Evolutionary conservation across 139 green algal genomes (phyloP).

Genomic region (Coccomyxa sp.): DNA sequence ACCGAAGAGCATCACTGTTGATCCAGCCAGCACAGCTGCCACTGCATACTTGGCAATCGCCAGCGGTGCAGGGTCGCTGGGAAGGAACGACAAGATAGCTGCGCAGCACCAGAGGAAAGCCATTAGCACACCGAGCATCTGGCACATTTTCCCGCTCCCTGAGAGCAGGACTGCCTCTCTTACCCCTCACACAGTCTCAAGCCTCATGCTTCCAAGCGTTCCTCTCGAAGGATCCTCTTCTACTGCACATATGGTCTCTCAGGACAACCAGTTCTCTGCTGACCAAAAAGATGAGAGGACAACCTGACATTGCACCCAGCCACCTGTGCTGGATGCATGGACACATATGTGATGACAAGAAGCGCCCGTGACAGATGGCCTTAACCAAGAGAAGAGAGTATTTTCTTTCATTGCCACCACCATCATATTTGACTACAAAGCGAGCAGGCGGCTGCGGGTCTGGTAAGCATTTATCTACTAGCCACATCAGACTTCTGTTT

Average conservation of each 20-base stretch:
- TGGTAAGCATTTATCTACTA: background rate
- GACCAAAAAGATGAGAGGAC: too few species aligned
- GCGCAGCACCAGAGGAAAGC: background rate
- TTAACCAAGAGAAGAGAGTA: background rate
- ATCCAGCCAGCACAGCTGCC: constrained; percentile 5
- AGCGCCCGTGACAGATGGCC: background rate
- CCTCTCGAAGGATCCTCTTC: background rate
- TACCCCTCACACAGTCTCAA: too few species aligned
- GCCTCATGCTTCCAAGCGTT: background rate
- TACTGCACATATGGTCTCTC: background rate
- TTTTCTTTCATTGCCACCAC: background rate
- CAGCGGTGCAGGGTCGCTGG: constrained; percentile 33
- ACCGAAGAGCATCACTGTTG: constrained; percentile 20
- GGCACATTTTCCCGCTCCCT: background rate
- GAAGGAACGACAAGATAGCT: constrained; percentile 32
- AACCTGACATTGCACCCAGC: too few species aligned
- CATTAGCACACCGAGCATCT: background rate
- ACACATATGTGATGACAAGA: background rate
- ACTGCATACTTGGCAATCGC: constrained; percentile 25
- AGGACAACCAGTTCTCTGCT: background rate
- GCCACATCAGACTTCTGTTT: too few species aligned
- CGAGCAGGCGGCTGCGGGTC: too few species aligned
- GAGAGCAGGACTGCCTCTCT: background rate
- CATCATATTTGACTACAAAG: background rate
- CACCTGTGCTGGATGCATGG: too few species aligned